Base-by-base conservation (phyloP, 768 basidiomycete species). In the Lentinula lateritia region DNA sequence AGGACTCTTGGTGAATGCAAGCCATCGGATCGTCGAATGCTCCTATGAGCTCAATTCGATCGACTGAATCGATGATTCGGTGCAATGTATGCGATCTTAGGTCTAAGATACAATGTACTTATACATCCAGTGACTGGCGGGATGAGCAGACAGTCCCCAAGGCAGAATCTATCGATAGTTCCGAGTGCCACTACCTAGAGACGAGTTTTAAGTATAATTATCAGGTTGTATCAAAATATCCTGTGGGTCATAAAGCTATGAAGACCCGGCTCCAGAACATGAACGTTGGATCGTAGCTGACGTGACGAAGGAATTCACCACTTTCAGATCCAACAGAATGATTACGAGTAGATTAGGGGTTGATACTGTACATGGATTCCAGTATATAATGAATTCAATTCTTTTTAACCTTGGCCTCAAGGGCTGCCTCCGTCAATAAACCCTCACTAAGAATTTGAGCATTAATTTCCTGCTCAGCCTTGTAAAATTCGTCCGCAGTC, bases 1-100 rank as follows among this genome's bases (percentile, higher is more conserved):
- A 28, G 28, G 28, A 28, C 28, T 28, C 28, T 28, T 28, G 28
- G 2, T 69, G 34, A 69, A 68, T 32, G 71, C 72, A 13, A 73
- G 28, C 70, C 15, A 73, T 73, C 1, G 73, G 74, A 65, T 74
- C 73, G 20, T 46, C 48, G 1, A 60, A 15, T 1, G 23, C 23
- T 23, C 23, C 23, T 23, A 23, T 23, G 23, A 58, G 60, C 73
- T 46, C 70, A 71, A 15, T 61, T 38, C 15, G 71, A 46, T n/a
- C 73, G 74, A 36, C 67, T 66, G 39, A 66, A 70, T 20, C 73
- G 70, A 41, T 63, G 50, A 3, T 50, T 59, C 46, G 46, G 55
- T 45, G 32, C 12, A 3, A 42, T 18, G 15, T 58, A 10, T 18
- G 13, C 39, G 1, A 18, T 59, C n/a, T 46, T 15, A 32, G 38